Base-by-base conservation (phyloP, 495 filamentous ascomycete species). In the Aeminium ludgeri region DNA sequence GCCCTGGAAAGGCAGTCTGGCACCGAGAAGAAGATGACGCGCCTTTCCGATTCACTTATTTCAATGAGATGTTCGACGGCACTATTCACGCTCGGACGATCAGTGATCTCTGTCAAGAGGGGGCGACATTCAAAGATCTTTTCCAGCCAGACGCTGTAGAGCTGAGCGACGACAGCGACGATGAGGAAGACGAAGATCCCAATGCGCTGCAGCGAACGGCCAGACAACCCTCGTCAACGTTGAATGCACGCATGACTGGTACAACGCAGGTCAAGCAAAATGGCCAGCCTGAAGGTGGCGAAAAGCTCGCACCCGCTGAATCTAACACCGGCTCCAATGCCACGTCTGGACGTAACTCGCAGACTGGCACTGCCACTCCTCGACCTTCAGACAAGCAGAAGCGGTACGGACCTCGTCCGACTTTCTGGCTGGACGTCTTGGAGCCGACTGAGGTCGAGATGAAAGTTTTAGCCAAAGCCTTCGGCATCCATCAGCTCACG, bases 1-100 rank as follows among this genome's bases (percentile, higher is more conserved):
- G 89, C 7, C 85, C 89, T 6, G 76, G 83, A 44, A 82, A 80
- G 50, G 59, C 61, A 38, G 65, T 67, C 4, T 97, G 89, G 89
- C 84, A 86, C 56, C 70, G 76, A 18, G 76, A 80, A 43, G 82
- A 89, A 49, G 86, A 94, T 29, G 91, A 94, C 38, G 76, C 76
- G 1, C 89, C 89, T 0, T 97, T 91, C 55, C 73, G 89, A 32
- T 96, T 92, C 55, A 97, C 89, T 1, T 97, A 97, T 53, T 97
- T 97, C 67, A 95, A 94, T 56, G 89, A 96, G 52, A 84, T 94
- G 47, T 82, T 96, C 44, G 76, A 78, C 35, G 85, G 79, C 52
- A 96, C 89, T 0, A 89, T 96, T 46, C 89, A 96, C 56, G 86
- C 83, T 16, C 85, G 93, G 55, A 91, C 80, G 0, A 87, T 97